These are phyloP conservation scores for Globisporangium ultimum DNA, from an alignment of 352 stramenopile genomes.

Conservation along the genomic window DNA sequence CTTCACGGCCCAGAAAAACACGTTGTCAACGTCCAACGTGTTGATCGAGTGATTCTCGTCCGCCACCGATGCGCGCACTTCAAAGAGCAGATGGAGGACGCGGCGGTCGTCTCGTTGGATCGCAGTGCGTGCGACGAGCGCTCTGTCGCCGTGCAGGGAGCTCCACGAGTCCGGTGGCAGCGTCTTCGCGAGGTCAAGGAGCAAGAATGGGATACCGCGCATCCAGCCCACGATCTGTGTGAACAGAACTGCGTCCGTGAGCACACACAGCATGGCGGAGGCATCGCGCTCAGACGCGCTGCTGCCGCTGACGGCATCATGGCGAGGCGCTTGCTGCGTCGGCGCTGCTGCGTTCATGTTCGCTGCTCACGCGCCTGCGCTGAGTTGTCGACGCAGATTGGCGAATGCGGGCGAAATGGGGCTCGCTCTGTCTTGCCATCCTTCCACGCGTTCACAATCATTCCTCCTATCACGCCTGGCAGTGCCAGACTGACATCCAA, in stretches of 20 bases:
- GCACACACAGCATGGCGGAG: constrained; percentile 1
- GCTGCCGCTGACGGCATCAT: too few species aligned
- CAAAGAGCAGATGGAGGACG: constrained; percentile 6
- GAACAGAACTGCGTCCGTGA: constrained; percentile 4
- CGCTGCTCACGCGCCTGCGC: too few species aligned
- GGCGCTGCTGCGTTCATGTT: not conserved
- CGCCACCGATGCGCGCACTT: not conserved
- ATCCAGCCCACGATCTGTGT: constrained; percentile 1
- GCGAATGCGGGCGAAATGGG: too few species aligned
- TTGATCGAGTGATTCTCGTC: not conserved
- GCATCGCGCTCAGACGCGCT: too few species aligned
- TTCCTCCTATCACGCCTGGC: too few species aligned
- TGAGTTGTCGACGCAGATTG: too few species aligned
- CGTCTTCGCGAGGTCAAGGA: constrained; percentile 6
- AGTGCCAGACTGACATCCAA: too few species aligned
- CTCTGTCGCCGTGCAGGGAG: not conserved
- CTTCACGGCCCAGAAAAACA: constrained; percentile 2
- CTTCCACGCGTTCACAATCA: too few species aligned
- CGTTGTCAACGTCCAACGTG: constrained; percentile 5
- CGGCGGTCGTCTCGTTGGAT: constrained; percentile 2
- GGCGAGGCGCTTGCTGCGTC: too few species aligned
- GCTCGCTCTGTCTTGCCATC: too few species aligned
- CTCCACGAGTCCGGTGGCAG: constrained; percentile 9
- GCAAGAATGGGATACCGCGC: not conserved
- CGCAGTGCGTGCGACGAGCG: constrained; percentile 5